Evolutionary conservation across 108 stramenopile genomes (phyloP), one percentile per base, ranked within the genome.

Genomic region (Aurantiochytrium sp.): DNA sequence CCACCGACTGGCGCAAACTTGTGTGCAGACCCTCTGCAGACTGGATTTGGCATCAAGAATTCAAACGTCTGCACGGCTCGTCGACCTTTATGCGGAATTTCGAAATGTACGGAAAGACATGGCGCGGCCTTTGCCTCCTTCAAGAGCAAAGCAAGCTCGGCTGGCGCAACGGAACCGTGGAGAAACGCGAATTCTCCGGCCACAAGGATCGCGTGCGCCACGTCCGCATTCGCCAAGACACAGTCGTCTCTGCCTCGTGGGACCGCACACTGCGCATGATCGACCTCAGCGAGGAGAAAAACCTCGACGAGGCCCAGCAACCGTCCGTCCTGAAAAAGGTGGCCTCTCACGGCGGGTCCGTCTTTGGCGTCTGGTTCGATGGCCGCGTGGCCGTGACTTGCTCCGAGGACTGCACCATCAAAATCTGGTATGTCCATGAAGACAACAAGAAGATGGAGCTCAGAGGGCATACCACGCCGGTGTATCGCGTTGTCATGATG

Each of bases 201-300:
- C 76, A 83, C 76, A 83, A 83, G 76, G 76, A 83, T 23, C 45
- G 76, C 25, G 76, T 83, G 28, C 76, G 76, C 76, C 76, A 83
- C 51, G 76, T 83, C 14, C 45, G 76, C n/a, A 83, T 83, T 23
- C 76, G 76, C 76, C 45, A 47, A 12, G 76, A 83, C 5, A 83
- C 76, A 8, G 23, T 83, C 28, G 76, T 83, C 16, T 83, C 76
- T 0, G 45, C 76, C n/a, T 83, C 76, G 19, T 83, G 76, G 76
- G 76, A 83, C 51, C 45, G 76, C 45, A 83, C 76, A 6, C 51
- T 83, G 51, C 76, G 76, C 45, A 83, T 83, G 76, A 28, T 83
- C 25, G 51, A 83, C 76, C 51, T 83, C 12, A 35, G 19, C 49
- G 76, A 83, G 51, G 76, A 83, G 45, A 69, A 23, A 69, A 42